Base-by-base conservation (phyloP, 257 asterid genomes). In the Penstemon barbatus region DNA sequence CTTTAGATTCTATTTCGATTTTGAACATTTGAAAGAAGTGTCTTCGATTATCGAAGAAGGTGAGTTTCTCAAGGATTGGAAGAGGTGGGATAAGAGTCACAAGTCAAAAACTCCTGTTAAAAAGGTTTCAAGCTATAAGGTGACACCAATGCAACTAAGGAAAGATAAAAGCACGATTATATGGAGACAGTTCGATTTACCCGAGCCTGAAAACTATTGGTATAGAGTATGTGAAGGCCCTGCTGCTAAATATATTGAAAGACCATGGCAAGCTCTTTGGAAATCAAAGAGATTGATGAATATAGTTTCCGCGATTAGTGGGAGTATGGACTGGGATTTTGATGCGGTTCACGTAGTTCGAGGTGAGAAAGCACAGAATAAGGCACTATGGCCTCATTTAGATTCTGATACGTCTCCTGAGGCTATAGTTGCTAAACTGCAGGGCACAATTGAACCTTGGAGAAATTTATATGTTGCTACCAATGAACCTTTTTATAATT, bases 261-360 rank as follows among this genome's bases (percentile, higher is more conserved):
- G 99, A 77, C 97, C 97, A 0, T 94, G 99, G 97, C 75, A 74
- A 5, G 80, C 91, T 0, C 76, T 94, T 15, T 94, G 97, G 99
- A 94, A 94, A 79, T 91, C 97, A 7, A 94, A 94, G 81, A 75
- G 97, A 63, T 65, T 94, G 19, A 94, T 91, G 97, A 94, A 90
- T 58, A 91, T 94, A 63, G 97, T 93, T 11, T 72, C 99, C 3
- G 99, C 71, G 7, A 93, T 93, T 36, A 93, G 99, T 39, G 99
- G 97, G 73, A 86, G 89, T 61, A 90, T 93, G 99, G 99, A 93
- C 70, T 93, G 99, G 99, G 99, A 93, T 80, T 93, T 77, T 10
- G 97, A 93, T 67, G 96, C 97, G 5, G 95, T 86, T 39, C 99
- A 93, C 51, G 96, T 93, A 18, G 87, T 93, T 45, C 85, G 97